phyloP scores from a whole-genome alignment of 2,329 filamentous ascomycete species.

The Phyllosticta citrichinensis region DNA sequence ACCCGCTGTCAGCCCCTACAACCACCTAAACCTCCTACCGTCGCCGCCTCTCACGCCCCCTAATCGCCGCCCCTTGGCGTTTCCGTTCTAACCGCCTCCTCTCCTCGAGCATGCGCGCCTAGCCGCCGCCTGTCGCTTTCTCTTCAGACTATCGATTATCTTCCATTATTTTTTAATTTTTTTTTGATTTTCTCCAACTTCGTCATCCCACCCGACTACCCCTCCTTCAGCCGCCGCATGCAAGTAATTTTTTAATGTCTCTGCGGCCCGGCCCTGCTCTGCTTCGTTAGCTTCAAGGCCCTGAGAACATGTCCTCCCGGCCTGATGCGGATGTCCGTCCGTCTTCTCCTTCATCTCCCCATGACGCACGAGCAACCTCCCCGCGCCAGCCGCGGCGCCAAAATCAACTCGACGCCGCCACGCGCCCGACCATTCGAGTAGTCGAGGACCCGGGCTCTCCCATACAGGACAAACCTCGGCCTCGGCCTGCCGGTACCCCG shows the following conservation, averaged over 20 bases:
- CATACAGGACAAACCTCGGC: constrained; percentile 31
- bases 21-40: background rate
- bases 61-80: background rate
- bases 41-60: background rate
- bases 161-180: background rate
- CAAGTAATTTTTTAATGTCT: constrained; percentile 11
- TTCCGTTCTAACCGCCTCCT: background rate
- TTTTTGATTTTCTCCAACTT: background rate
- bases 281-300: background rate
- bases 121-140: background rate
- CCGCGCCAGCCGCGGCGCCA: constrained; percentile 29
- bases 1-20: background rate
- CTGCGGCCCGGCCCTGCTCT: constrained; percentile 7
- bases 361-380: constrained; percentile 12
- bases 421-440: constrained; percentile 31
- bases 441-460: constrained; percentile 25
- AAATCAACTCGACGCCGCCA: constrained; percentile 22
- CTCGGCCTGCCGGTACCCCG: constrained; percentile 23
- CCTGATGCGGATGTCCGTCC: background rate
- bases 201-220: background rate
- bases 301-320: constrained; percentile 8
- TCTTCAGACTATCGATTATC: constrained; percentile 3
- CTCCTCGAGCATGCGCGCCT: background rate
- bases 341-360: constrained; percentile 2
- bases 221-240: background rate